Evolutionary conservation across 2,329 filamentous ascomycete species (phyloP), one percentile per base, ranked within the genome.

Genomic region (Raffaelea albimanens): DNA sequence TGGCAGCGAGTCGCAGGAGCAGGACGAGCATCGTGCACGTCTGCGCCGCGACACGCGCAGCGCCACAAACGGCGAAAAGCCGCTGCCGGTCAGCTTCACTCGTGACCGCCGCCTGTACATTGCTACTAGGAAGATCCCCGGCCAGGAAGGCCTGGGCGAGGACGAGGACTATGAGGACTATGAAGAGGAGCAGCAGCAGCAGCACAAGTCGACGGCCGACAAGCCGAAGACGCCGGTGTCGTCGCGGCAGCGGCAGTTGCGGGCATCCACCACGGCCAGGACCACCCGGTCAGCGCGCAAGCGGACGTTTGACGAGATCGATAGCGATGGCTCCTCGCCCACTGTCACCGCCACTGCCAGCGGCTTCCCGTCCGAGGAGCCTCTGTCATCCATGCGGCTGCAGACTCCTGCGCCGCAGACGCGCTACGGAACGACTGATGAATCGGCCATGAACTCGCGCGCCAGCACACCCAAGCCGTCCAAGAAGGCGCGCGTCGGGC

Each of bases 401-500:
- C 52, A 53, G 44, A 54, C 52, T 18, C 52, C 51, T 18, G 40
- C 47, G 44, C 46, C 48, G 13, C 47, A 47, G 31, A 41, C 40
- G 22, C 20, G 14, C 25, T 7, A 29, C 13, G 40, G 25, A 40
- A 23, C 40, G 11, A 16, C 14, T 10, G 31, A 9, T 25, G 5
- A 10, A 14, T 21, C 39, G 23, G 60, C 64, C 13, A 64, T 69
- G 42, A 71, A 67, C 54, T 83, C 80, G 29, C 76, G 80, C 55
- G 77, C 78, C 48, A 76, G 70, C 47, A 84, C 81, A 29, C 81
- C 80, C 7, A 67, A 72, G 40, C 67, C 73, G 38, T 64, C 69
- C 50, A 82, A 82, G 70, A 82, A 76, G 63, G 67, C 71, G 44
- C 76, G 78, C 60, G 74, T 72, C 46, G 80, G 79, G 36, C 70